phyloP scores from a whole-genome alignment of 208 protist species.

The Tritrichomonas foetus region DNA sequence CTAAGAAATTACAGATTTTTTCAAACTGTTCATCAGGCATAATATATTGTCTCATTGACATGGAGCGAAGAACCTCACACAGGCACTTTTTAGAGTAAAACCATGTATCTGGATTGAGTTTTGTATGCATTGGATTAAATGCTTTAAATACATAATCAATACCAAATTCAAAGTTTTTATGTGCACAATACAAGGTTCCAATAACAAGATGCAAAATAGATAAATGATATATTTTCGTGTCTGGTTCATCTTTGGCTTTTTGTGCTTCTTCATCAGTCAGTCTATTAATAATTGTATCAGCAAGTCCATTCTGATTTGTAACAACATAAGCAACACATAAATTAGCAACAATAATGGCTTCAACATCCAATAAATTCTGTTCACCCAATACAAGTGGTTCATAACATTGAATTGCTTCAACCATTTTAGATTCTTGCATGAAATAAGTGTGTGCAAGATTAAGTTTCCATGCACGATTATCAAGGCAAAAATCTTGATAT shows the following conservation, averaged over 20 bases:
- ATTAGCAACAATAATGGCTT: conserved; percentile 55
- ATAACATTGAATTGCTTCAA: conserved; percentile 51
- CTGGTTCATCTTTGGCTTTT: conserved; percentile 31
- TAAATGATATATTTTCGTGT: conserved; percentile 45
- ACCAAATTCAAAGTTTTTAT: conserved; percentile 56
- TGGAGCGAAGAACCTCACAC: conserved; percentile 75
- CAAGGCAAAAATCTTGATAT: conserved; percentile 63
- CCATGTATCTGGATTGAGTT: conserved; percentile 55
- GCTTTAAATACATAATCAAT: conserved; percentile 55
- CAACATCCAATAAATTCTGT: conserved; percentile 45
- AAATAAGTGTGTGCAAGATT: conserved; percentile 57
- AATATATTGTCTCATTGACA: conserved; percentile 89
- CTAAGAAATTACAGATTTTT: conserved; percentile 82
- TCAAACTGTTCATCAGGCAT: conserved; percentile 79
- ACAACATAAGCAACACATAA: conserved; percentile 58
- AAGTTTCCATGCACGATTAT: conserved; percentile 50
- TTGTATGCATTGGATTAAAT: conserved; percentile 50
- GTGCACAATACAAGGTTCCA: conserved; percentile 57
- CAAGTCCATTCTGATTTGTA: conserved; percentile 47
- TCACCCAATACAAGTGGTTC: conserved; percentile 53
- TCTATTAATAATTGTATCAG: conserved; percentile 53
- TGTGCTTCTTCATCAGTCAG: conserved; percentile 27
- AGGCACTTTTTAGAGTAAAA: conserved; percentile 73
- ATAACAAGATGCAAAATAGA: too few relatives aligned
- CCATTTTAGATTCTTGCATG: conserved; percentile 51